A percentile compares a stretch with the other conserved stretches of the same genome.
Conservation (phyloP, 306 rosid genomes). For the Ormosia semicastrata region DNA sequence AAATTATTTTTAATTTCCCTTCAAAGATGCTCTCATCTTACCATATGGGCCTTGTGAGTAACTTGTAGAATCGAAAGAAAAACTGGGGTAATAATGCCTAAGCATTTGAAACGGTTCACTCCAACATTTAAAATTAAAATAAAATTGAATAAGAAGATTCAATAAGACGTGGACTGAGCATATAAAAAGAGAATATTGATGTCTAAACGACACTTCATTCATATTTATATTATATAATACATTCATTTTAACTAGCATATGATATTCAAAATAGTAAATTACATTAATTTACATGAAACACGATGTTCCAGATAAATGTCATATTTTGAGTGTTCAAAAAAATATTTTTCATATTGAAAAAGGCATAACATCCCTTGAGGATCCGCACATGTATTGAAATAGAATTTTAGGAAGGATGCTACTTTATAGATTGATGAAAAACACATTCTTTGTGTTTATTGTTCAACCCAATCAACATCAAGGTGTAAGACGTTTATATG, state of each 20-base stretch:
- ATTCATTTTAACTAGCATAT: no score
- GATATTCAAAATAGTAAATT: no score
- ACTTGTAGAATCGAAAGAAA: background rate
- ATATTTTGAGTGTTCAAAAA: no score
- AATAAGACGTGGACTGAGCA: background rate
- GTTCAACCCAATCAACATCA: conserved; percentile 23
- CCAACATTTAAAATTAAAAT: background rate
- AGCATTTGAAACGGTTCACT: background rate
- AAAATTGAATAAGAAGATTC: background rate
- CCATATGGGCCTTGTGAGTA: background rate
- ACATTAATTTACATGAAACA: no score
- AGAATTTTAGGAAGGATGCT: background rate
- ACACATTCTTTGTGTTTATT: background rate
- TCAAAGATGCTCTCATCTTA: background rate
- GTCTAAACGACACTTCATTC: no score
- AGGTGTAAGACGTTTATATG: background rate
- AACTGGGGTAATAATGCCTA: background rate
- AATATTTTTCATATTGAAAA: no score
- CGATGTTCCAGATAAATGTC: no score
- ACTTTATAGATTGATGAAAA: background rate
- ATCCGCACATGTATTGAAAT: background rate
- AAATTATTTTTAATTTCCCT: background rate
- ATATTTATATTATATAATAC: no score
- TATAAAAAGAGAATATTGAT: background rate
- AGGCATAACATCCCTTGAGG: background rate